Evolutionary conservation across 306 rosid genomes (phyloP), one percentile per base, ranked within the genome.

Genomic region (Myrica gale): DNA sequence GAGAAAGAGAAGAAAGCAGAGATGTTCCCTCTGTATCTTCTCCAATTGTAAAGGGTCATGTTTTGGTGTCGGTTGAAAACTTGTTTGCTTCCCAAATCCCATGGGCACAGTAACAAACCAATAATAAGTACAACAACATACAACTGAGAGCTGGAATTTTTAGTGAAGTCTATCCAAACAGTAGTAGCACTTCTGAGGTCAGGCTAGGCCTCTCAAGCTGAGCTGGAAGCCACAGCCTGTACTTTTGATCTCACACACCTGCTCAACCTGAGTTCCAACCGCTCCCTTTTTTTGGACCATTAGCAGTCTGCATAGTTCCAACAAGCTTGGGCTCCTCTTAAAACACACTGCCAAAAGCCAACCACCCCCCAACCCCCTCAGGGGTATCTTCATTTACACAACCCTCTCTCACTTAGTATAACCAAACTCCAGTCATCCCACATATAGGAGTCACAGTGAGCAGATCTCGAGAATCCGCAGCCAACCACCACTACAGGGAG

Each of bases 71-170:
- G 6, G 12, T 41, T 6, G 13, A 23, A 65, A 65, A 39, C 17
- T 65, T 39, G 7, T 65, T 63, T 15, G 47, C 69, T 65, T 65
- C 48, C 69, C 46, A 65, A 41, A 41, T 41, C 23, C 46, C 69
- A 17, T 37, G 7, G 69, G n/a, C 8, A 65, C 16, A 65, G 48
- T 15, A 65, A 65, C 69, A 16, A 39, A 39, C 41, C 21, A 65
- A 23, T 23, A 23, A 23, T 23, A 23, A 23, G 26, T 23, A 23
- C 26, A 23, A 23, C 26, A 23, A 23, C 26, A 23, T 23, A 23
- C 26, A 23, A 23, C 26, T 23, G 26, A 23, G 26, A 23, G 26
- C 26, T 23, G 26, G 26, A 23, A 0, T 23, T 23, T 23, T 23
- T 23, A 23, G 1, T 23, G 26, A 23, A 23, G 26, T 23, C 26